Conservation (phyloP, 805 yeast species). For the Candida anglica region DNA sequence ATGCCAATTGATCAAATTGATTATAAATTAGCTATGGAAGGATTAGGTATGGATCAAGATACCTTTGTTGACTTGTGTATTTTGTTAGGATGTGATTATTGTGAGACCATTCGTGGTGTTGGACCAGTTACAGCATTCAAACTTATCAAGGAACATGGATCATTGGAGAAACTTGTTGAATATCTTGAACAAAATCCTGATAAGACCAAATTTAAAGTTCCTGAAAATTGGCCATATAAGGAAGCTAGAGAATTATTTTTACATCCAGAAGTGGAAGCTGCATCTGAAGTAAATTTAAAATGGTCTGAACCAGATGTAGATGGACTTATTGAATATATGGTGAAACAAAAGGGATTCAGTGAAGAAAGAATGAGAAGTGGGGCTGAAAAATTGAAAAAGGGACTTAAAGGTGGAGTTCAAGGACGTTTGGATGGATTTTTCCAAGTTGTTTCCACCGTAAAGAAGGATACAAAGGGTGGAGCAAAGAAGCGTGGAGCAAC, state of each 20-base stretch:
- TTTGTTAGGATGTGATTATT: slow-evolving; percentile 92
- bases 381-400: slow-evolving; percentile 79
- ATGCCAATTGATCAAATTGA: slow-evolving; percentile 85
- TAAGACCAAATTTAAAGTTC: slow-evolving; percentile 70
- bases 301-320: slow-evolving; percentile 90
- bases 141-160: slow-evolving; percentile 78
- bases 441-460: slow-evolving; percentile 46
- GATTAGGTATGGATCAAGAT: slow-evolving; percentile 64
- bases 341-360: slow-evolving; percentile 81
- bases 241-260: slow-evolving; percentile 83
- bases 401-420: slow-evolving; percentile 79
- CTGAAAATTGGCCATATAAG: slow-evolving; percentile 91
- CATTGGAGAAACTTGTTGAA: slow-evolving; percentile 74
- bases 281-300: slow-evolving; percentile 62
- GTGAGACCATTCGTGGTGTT: slow-evolving; percentile 91
- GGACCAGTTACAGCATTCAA: slow-evolving; percentile 95
- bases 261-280: slow-evolving; percentile 72
- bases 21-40: slow-evolving; percentile 64
- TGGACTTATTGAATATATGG: slow-evolving; percentile 79
- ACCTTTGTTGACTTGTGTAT: slow-evolving; percentile 91
- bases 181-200: slow-evolving; percentile 51
- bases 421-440: slow-evolving; percentile 93
- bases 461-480: slow-evolving; percentile 24
- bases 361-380: slow-evolving; percentile 91
- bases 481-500: slow-evolving; percentile 26